Evolutionary conservation across 2,329 filamentous ascomycete genomes (phyloP), one percentile per base, ranked within the genome.

Genomic region (Cephalotrichum gorgonifer): DNA sequence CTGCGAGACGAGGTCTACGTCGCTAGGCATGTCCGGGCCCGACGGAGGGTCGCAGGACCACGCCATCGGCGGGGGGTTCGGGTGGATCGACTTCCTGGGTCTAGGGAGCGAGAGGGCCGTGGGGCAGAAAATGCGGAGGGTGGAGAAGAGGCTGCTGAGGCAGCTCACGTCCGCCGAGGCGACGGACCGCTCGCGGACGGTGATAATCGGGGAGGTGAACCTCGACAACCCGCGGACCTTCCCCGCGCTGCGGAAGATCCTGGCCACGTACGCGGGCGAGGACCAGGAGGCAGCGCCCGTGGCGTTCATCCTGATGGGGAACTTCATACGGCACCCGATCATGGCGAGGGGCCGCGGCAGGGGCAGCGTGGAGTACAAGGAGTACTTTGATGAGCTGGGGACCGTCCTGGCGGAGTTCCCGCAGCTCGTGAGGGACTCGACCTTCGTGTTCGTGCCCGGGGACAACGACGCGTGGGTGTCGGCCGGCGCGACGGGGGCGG

Each of bases 401-500:
- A 81, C 83, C 2, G 76, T 88, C 1, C 75, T 98, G 6, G 75
- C 86, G 7, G 89, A 97, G 56, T 97, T 88, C 60, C 88, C 88
- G 3, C 74, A 78, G 1, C 75, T 98, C 14, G 76, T 97, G 41
- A 83, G 85, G 50, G 77, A 78, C 25, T 84, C 86, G 5, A 91
- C 86, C 0, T 95, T 97, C 62, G 73, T 95, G 28, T 95, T 98
- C 60, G 86, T 97, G 0, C 93, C 93, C 0, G 93, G 93, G 27
- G 91, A 97, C 66, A 95, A 96, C 62, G 93, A 98, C 63, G 90
- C 88, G n/a, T 98, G 93, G 93, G 80, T 85, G 5, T 95, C 88
- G 1, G 78, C 89, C 2, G 95, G 95, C 62, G 81, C 80, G 1
- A 83, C 82, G 2, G 88, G 88, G 4, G 83, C 86, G 1, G 80